Evolutionary conservation across 371 early-diverging fungal species (phyloP).

Genomic region (Choanephora cucurbitarum): DNA sequence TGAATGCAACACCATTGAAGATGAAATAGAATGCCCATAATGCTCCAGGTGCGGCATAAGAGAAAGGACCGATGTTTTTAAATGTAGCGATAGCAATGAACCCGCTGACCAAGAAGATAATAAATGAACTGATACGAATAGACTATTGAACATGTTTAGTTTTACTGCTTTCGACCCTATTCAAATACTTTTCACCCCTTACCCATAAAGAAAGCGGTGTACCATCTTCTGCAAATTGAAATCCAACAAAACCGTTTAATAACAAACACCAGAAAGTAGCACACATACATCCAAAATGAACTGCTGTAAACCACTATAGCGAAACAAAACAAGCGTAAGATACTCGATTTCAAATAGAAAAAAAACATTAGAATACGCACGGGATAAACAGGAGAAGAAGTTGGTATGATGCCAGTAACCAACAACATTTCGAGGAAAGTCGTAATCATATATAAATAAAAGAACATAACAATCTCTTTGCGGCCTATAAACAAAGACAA

Average conservation of each 20-base stretch:
- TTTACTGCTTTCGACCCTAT: constrained; percentile 5
- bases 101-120: constrained; percentile 76
- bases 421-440: constrained; percentile 86
- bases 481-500: constrained; percentile 60
- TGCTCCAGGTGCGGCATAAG: constrained; percentile 63
- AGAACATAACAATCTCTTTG: constrained; percentile 96
- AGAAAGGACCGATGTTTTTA: constrained; percentile 64
- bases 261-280: constrained; percentile 91
- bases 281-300: constrained; percentile 79
- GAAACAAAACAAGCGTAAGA: too few species aligned
- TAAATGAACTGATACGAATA: constrained; percentile 79
- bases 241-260: constrained; percentile 94
- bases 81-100: constrained; percentile 89
- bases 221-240: constrained; percentile 97
- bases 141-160: constrained; percentile 50
- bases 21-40: constrained; percentile 91
- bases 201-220: constrained; percentile 90
- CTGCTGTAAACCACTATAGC: constrained; percentile 88
- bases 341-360: too few species aligned
- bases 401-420: constrained; percentile 89
- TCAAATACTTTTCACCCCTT: constrained; percentile 17
- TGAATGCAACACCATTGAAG: constrained; percentile 78
- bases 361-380: constrained; percentile 67
- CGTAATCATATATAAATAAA: constrained; percentile 89
- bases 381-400: constrained; percentile 75